Evolutionary conservation across 2,329 filamentous ascomycete genomes (phyloP).

Genomic region (Sclerotinia spermophila): DNA sequence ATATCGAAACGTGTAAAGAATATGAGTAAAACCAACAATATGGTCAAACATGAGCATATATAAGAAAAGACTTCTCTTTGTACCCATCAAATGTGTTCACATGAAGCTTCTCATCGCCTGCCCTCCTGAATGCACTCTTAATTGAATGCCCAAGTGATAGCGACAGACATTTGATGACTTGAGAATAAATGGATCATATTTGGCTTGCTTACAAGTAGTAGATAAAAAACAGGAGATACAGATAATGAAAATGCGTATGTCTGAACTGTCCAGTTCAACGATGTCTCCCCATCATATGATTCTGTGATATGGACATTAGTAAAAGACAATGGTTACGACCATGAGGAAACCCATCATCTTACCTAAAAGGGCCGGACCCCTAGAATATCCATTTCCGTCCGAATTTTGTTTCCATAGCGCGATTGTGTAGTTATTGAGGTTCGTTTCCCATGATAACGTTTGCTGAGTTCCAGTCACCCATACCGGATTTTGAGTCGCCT

Average conservation of each 20-base stretch:
- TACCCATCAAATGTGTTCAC: background rate
- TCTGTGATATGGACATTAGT: conserved; percentile 2
- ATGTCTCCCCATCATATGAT: conserved; percentile 10
- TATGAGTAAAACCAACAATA: background rate
- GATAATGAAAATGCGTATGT: conserved; percentile 8
- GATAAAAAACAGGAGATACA: conserved; percentile 12
- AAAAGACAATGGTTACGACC: background rate
- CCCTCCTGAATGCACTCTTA: too few relatives aligned
- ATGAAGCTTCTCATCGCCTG: background rate
- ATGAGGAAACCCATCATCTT: background rate
- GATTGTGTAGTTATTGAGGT: conserved; percentile 13
- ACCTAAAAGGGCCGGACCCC: conserved; percentile 16
- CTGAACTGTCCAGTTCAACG: conserved; percentile 17
- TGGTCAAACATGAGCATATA: background rate
- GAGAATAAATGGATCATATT: background rate
- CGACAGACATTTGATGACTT: background rate
- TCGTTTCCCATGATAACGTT: conserved; percentile 17
- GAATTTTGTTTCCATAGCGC: conserved; percentile 14
- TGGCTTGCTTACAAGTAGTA: conserved; percentile 15
- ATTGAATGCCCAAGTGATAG: background rate
- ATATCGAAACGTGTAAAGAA: background rate
- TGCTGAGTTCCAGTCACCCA: conserved; percentile 13
- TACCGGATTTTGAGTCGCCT: background rate
- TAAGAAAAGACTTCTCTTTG: background rate
- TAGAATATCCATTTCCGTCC: background rate